Evolutionary conservation across 805 yeast genomes (phyloP), one percentile per base, ranked within the genome.

Genomic region (Lachancea sp.): DNA sequence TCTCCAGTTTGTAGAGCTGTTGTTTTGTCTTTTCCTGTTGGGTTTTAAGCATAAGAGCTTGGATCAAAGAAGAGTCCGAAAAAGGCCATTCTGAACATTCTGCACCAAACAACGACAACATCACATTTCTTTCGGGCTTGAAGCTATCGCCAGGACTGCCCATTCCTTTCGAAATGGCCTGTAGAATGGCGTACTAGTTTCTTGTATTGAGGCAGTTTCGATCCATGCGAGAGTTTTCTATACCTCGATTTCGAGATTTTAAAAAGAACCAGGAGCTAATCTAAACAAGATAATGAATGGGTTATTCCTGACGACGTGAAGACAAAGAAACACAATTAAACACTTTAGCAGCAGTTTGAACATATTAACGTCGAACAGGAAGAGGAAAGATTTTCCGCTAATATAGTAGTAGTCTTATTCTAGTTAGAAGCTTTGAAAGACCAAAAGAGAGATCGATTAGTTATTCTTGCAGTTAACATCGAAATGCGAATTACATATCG

Each of bases 1-100:
- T 64, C 55, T 88, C 95, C 16, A 80, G 64, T 40, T 71, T 73
- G 56, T 83, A 81, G 50, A 69, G 80, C 49, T 83, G 92, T 58
- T 88, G 96, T 48, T 81, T 82, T 1, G 96, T 82, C 32, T 73
- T 70, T 57, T 89, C 96, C 54, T 83, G 90, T 56, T 86, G 88
- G 2, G 76, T 59, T 38, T 78, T 70, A 22, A 82, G 69, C 24
- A 70, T 69, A 26, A 86, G 61, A 0, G 87, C 79, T 47, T 74
- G 76, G 19, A 68, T 58, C 21, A 80, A 68, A 3, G 87, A 71
- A 7, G 69, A 67, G 40, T 81, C 83, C 6, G 80, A 64, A 51
- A 66, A 71, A 0, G 78, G 77, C 74, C 82, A 77, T 25, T 64
- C 58, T 6, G 67, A 53, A 11, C 75, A 65, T 22, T 72, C 67